These are phyloP conservation scores for Colletotrichum lupini DNA, from an alignment of 2,329 filamentous ascomycete genomes.

Conservation along the genomic window DNA sequence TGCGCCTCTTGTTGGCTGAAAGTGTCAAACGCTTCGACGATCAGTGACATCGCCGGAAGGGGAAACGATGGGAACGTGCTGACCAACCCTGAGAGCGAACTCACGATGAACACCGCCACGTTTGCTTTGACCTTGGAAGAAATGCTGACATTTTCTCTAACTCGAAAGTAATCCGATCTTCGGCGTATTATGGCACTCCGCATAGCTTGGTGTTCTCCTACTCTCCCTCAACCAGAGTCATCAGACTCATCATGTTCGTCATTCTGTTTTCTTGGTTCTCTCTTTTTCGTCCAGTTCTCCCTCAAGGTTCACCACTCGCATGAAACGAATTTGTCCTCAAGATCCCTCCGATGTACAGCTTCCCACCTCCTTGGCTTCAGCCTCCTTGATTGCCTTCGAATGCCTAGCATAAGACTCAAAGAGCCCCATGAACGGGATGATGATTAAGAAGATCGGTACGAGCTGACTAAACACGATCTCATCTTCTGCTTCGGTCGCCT, in stretches of 20 bases:
- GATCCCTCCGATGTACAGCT: constrained; percentile 4
- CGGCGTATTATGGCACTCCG: constrained; percentile 5
- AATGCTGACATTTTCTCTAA: not conserved
- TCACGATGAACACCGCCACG: constrained; percentile 12
- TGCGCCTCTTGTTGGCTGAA: not conserved
- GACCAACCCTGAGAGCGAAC: not conserved
- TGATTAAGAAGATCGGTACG: too few species aligned
- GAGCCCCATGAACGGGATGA: constrained; percentile 35
- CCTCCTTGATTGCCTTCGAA: not conserved
- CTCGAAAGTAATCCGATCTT: constrained; percentile 22
- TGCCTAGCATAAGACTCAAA: constrained; percentile 31
- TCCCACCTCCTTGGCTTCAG: constrained; percentile 11
- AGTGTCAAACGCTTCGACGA: not conserved
- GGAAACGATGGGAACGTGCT: not conserved
- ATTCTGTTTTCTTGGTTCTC: not conserved
- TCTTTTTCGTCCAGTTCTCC: not conserved
- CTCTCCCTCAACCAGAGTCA: too few species aligned
- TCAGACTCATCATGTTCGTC: not conserved
- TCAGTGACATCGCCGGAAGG: not conserved
- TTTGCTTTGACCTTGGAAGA: not conserved
- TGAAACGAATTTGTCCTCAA: not conserved
- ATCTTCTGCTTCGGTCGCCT: too few species aligned
- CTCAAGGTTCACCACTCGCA: not conserved
- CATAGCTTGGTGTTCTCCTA: not conserved
- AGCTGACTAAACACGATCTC: too few species aligned